Base-by-base conservation (phyloP, 208 protist genomes). In the Trypanosoma vivax region DNA sequence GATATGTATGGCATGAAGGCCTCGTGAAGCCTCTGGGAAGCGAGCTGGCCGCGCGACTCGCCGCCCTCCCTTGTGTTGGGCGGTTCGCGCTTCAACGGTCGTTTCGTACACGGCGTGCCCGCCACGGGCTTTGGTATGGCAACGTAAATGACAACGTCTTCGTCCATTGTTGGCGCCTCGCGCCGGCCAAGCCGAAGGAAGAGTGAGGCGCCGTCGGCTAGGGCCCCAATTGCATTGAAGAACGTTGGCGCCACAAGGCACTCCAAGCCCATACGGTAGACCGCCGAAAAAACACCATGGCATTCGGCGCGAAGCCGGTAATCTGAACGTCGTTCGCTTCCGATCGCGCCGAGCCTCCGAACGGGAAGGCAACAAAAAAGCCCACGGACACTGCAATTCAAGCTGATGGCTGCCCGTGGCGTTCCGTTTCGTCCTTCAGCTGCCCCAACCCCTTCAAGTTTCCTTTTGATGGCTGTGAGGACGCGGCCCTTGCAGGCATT, bases 291-390 rank as follows among this genome's bases (percentile, higher is more conserved):
- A 40, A 54, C 18, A 5, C 30, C 37, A 10, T 51, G 37, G 0
- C 49, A 28, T 34, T 51, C 57, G 1, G 34, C 46, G n/a, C 47
- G 48, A 42, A 33, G 11, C 37, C 30, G 18, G 18, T 56, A 60
- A 11, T 39, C 43, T 5, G 24, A 39, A 13, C 0, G 14, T 7
- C 11, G 16, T 0, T 35, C 31, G 37, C 0, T 27, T 18, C 37
- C 19, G 9, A 35, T 14, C 34, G 38, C 40, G 16, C 9, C 10
- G 37, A 6, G 6, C 11, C 30, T 21, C 16, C 77, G 72, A 13
- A 84, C 65, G n/a, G 77, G 73, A 4, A 84, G 33, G 35, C 55
- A 64, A 29, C 56, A 50, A 40, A 80, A 84, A 0, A 84, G 48
- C 9, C 59, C 65, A 52, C 34, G 40, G 19, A 76, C 73, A 9